Conservation (phyloP, 2,329 filamentous ascomycete genomes). For the Hypoxylon sp. region DNA sequence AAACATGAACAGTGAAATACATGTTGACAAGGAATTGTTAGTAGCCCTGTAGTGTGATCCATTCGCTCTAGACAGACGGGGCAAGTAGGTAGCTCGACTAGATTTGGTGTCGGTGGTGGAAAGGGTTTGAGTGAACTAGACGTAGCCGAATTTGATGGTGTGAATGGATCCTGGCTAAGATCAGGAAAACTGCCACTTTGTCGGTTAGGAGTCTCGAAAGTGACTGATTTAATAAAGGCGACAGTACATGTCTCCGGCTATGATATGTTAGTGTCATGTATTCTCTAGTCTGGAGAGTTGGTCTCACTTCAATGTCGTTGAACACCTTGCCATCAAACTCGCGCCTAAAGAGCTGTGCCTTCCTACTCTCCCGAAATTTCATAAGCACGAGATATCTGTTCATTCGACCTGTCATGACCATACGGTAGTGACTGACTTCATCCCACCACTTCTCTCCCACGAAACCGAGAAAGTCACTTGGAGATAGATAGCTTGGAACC, state of each 20-base stretch:
- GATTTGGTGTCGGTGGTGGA: slow-evolving; percentile 80
- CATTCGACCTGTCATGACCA: slow-evolving; percentile 89
- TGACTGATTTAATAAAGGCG: slow-evolving; percentile 93
- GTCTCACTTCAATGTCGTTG: slow-evolving; percentile 85
- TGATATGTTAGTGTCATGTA: slow-evolving; percentile 43
- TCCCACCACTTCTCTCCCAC: slow-evolving; percentile 89
- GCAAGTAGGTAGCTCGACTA: slow-evolving; percentile 94
- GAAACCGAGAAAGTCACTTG: slow-evolving; percentile 91
- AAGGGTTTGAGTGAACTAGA: slow-evolving; percentile 69
- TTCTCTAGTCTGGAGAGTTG: slow-evolving; percentile 41
- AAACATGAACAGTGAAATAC: slow-evolving; percentile 98
- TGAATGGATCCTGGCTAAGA: slow-evolving; percentile 75
- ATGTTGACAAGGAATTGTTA: slow-evolving; percentile 97
- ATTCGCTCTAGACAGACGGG: slow-evolving; percentile 97
- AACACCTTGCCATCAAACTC: slow-evolving; percentile 96
- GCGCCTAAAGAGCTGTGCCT: slow-evolving; percentile 83
- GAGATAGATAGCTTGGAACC: slow-evolving; percentile 93
- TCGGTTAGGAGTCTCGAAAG: slow-evolving; percentile 77
- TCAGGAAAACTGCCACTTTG: slow-evolving; percentile 69
- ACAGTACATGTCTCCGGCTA: slow-evolving; percentile 95
- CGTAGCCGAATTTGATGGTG: slow-evolving; percentile 62
- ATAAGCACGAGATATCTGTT: slow-evolving; percentile 96
- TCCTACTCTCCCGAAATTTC: slow-evolving; percentile 85
- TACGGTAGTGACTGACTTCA: slow-evolving; percentile 91
- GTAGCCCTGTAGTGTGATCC: slow-evolving; percentile 95